A percentile compares a stretch with the other conserved stretches of the same genome.
Evolutionary conservation across 495 filamentous ascomycete genomes (phyloP).

Genomic region (Penicillium maclennaniae): DNA sequence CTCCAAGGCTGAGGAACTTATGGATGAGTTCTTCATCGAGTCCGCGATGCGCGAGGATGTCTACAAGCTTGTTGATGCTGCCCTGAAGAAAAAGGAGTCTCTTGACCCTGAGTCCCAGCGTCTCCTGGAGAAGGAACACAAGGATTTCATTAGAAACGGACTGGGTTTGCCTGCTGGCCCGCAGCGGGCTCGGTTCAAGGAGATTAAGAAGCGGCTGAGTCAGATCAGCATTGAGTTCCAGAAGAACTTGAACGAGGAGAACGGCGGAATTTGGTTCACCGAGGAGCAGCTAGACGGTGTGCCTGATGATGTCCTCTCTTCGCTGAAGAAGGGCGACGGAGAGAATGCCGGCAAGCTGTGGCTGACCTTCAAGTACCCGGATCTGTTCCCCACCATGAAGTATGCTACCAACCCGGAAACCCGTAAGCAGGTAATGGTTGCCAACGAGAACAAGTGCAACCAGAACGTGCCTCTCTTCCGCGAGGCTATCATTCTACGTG

Average conservation of each 20-base stretch:
- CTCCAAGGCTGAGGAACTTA: constrained; percentile 62
- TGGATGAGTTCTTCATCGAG: constrained; percentile 66
- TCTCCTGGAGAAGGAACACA: constrained; percentile 65
- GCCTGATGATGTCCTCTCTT: constrained; percentile 57
- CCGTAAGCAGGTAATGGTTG: constrained; percentile 53
- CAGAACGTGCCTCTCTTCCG: constrained; percentile 81
- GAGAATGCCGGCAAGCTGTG: constrained; percentile 63
- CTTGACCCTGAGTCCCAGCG: constrained; percentile 61
- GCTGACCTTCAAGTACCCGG: constrained; percentile 68
- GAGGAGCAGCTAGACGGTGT: constrained; percentile 59
- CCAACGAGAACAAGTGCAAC: constrained; percentile 79
- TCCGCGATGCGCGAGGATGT: constrained; percentile 65
- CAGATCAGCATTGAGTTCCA: constrained; percentile 63
- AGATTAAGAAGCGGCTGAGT: constrained; percentile 67
- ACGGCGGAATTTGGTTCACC: constrained; percentile 64
- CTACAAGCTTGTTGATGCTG: constrained; percentile 60
- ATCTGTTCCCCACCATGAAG: constrained; percentile 62
- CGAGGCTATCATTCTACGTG: constrained; percentile 81
- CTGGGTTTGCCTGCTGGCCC: constrained; percentile 58
- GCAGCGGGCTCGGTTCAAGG: constrained; percentile 63
- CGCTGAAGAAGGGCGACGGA: constrained; percentile 66
- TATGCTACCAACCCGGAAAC: constrained; percentile 57
- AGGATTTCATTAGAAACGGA: constrained; percentile 61
- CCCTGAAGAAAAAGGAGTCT: constrained; percentile 52
- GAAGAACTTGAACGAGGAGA: constrained; percentile 68